phyloP scores from a whole-genome alignment of 805 yeast genomes.

The Starmerella ratchasimensis region DNA sequence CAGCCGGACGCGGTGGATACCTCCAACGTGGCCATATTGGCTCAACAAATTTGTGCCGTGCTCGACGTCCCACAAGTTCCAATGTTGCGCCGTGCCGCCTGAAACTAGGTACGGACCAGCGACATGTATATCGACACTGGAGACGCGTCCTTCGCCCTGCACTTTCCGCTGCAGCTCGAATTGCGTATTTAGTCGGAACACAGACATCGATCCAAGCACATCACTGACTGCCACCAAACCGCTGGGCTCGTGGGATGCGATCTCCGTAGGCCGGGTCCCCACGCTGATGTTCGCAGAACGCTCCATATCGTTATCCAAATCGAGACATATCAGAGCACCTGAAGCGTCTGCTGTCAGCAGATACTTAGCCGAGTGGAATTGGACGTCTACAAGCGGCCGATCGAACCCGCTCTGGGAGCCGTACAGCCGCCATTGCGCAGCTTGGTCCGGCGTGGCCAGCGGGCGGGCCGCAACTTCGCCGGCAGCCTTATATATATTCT shows the following conservation, averaged over 20 bases:
- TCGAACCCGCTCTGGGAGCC: slow-evolving; percentile 3
- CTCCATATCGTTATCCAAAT: background rate
- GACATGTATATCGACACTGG: slow-evolving; percentile 55
- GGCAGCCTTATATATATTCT: too few relatives aligned
- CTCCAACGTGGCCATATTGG: slow-evolving; percentile 82
- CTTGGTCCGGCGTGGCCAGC: too few relatives aligned
- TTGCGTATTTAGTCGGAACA: too few relatives aligned
- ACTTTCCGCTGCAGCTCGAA: too few relatives aligned
- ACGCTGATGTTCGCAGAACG: too few relatives aligned
- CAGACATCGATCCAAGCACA: too few relatives aligned
- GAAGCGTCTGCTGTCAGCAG: background rate
- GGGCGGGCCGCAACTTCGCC: too few relatives aligned
- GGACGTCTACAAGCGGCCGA: background rate
- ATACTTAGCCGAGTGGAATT: background rate
- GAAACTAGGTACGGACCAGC: slow-evolving; percentile 41
- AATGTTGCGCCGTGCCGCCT: too few relatives aligned
- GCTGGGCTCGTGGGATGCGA: too few relatives aligned
- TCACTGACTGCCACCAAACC: too few relatives aligned
- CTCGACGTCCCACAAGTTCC: slow-evolving; percentile 74
- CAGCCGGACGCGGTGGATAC: slow-evolving; percentile 45
- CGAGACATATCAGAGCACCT: background rate
- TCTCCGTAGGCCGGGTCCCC: too few relatives aligned
- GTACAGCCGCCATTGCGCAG: too few relatives aligned
- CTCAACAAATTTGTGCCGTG: slow-evolving; percentile 37
- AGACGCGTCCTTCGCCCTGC: slow-evolving; percentile 27